phyloP scores from a whole-genome alignment of 257 asterid genomes.

The Craterostigma plantagineum region DNA sequence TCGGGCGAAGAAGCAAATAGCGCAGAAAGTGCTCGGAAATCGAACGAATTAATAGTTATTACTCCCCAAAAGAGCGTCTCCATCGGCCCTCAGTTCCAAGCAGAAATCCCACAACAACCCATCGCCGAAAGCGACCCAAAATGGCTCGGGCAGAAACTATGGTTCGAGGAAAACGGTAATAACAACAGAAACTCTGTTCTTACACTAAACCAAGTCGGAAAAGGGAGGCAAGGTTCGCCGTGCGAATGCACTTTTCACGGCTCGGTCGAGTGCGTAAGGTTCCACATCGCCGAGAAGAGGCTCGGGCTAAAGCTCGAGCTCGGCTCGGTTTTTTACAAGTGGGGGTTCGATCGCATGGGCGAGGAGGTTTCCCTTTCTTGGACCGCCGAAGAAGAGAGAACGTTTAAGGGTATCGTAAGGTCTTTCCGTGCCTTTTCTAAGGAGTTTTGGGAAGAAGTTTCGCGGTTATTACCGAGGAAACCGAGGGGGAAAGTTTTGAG shows the following conservation, averaged over 20 bases:
- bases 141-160: conserved; percentile 56
- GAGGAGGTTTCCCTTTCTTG: conserved; percentile 85
- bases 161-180: conserved; percentile 30
- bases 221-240: conserved; percentile 17
- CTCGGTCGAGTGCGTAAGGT: conserved; percentile 52
- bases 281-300: conserved; percentile 61
- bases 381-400: conserved; percentile 42
- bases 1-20: conserved; percentile 13
- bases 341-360: conserved; percentile 65
- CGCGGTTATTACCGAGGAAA: conserved; percentile 27
- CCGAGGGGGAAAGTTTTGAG: conserved; percentile 39
- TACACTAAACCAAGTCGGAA: conserved; percentile 19
- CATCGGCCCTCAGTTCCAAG: conserved; percentile 40
- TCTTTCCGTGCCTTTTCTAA: conserved; percentile 12
- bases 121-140: conserved; percentile 54
- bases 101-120: conserved; percentile 68
- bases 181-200: conserved; percentile 5
- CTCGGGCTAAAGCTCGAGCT: conserved; percentile 33
- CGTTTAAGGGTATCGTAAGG: conserved; percentile 34
- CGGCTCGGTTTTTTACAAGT: conserved; percentile 23
- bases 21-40: conserved; percentile 8
- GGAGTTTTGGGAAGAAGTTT: conserved; percentile 28
- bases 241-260: conserved; percentile 33
- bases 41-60: conserved; percentile 7
- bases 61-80: conserved; percentile 15